Conservation (phyloP, 2,329 filamentous ascomycete species). For the Decorospora gaudefroyi region DNA sequence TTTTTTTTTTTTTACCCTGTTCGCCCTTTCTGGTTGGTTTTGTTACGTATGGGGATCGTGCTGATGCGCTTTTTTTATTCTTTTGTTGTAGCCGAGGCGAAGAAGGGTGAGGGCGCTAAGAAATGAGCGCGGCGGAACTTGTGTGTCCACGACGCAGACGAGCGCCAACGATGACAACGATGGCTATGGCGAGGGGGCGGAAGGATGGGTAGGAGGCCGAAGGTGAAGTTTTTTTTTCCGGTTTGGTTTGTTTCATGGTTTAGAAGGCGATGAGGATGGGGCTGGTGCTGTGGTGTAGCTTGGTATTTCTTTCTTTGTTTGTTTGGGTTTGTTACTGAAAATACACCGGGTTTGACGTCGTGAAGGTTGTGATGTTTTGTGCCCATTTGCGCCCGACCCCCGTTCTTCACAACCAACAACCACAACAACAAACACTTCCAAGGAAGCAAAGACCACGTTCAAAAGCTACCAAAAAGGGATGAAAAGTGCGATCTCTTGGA, state of each 20-base stretch:
- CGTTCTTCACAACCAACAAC: neutral
- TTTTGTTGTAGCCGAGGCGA: constrained; percentile 44
- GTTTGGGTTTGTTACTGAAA: no score
- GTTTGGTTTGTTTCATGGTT: constrained; percentile 3
- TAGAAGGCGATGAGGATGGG: constrained; percentile 1
- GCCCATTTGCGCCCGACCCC: no score
- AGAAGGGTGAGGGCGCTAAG: constrained; percentile 32
- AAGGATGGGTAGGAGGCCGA: constrained; percentile 4
- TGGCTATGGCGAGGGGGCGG: neutral
- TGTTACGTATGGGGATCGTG: no score
- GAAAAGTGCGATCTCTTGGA: constrained; percentile 31
- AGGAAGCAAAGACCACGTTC: constrained; percentile 1
- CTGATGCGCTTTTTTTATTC: no score
- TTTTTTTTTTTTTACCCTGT: neutral
- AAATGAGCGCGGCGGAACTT: constrained; percentile 24
- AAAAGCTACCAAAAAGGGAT: no score
- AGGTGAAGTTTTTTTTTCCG: constrained; percentile 1
- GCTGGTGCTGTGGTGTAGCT: neutral
- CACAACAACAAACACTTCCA: neutral
- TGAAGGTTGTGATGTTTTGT: no score
- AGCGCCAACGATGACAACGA: constrained; percentile 8
- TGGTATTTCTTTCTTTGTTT: no score
- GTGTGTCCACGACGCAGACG: no score
- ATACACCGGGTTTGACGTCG: constrained; percentile 25
- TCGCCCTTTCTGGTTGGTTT: neutral